Evolutionary conservation across 1,284 basidiomycete species (phyloP).

Genomic region (Flammula alnicola): DNA sequence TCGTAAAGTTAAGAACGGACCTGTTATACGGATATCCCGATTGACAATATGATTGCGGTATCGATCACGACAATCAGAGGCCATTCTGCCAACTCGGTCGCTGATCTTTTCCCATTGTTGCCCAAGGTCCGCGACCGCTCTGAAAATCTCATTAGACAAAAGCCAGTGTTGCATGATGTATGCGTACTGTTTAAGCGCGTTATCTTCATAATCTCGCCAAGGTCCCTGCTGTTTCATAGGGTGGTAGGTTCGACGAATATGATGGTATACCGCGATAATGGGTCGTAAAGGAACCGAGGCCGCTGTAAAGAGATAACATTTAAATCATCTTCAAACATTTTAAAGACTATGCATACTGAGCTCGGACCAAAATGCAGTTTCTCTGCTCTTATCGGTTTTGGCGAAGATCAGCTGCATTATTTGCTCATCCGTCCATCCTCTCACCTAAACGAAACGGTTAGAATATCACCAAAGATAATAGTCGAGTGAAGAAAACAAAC

Average conservation of each 20-base stretch:
- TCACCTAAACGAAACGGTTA: conserved; percentile 40
- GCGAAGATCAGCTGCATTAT: conserved; percentile 67
- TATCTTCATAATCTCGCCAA: conserved; percentile 75
- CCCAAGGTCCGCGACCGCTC: conserved; percentile 72
- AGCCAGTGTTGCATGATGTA: conserved; percentile 2
- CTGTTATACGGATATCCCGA: conserved; percentile 56
- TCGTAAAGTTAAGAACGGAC: conserved; percentile 34
- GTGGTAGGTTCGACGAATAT: conserved; percentile 71
- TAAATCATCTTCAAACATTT: conserved; percentile 2
- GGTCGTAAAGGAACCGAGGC: conserved; percentile 72
- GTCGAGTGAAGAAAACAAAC: conserved; percentile 42
- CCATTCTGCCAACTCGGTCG: conserved; percentile 67
- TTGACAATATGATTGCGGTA: conserved; percentile 79
- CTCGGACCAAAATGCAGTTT: conserved; percentile 75
- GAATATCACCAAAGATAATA: conserved; percentile 8
- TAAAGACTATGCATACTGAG: conserved; percentile 58
- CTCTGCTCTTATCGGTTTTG: conserved; percentile 61
- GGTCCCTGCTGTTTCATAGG: conserved; percentile 69
- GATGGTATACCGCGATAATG: conserved; percentile 81
- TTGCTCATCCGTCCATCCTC: conserved; percentile 54
- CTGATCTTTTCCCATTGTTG: conserved; percentile 81
- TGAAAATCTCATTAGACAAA: conserved; percentile 28
- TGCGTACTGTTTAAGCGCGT: conserved; percentile 60
- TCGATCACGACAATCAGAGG: conserved; percentile 82
- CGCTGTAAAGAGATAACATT: conserved; percentile 46